These are phyloP conservation scores for Sordaria brevicollis DNA, from an alignment of 495 filamentous ascomycete genomes.

Conservation along the genomic window DNA sequence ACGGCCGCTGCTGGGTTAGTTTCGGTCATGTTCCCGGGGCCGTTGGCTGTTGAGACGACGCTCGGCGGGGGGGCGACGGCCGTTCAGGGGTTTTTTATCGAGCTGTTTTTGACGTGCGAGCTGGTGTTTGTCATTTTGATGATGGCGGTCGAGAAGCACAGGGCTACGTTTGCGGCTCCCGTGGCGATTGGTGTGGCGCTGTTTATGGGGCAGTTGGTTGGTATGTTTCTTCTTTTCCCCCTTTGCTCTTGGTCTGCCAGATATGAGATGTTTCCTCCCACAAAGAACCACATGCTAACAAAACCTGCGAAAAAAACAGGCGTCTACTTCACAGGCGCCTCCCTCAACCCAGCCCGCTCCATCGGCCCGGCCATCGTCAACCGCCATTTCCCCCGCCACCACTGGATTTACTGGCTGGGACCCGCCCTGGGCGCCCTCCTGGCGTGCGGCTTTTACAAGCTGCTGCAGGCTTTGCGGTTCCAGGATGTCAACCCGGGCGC, in stretches of 20 bases:
- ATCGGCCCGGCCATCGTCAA: conserved; percentile 50
- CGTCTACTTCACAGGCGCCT: conserved; percentile 50
- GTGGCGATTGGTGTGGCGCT: conserved; percentile 66
- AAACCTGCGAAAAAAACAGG: conserved; percentile 24
- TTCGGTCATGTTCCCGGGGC: conserved; percentile 50
- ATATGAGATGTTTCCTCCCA: no score
- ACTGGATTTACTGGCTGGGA: conserved; percentile 64
- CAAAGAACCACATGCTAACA: background rate
- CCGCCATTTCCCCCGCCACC: conserved; percentile 49
- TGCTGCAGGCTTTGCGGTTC: conserved; percentile 60
- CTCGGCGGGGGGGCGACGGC: conserved; percentile 46
- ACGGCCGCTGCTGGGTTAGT: conserved; percentile 51
- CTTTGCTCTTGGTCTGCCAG: background rate
- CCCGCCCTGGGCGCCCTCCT: conserved; percentile 47
- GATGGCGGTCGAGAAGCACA: conserved; percentile 74
- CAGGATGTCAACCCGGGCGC: conserved; percentile 56
- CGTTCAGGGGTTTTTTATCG: conserved; percentile 61
- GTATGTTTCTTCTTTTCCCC: conserved; percentile 23
- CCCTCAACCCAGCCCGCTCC: conserved; percentile 48
- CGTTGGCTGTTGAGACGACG: conserved; percentile 49
- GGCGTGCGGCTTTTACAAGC: conserved; percentile 55
- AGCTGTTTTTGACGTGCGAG: conserved; percentile 70
- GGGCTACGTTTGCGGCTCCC: conserved; percentile 67
- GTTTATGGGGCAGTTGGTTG: conserved; percentile 54
- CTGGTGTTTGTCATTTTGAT: conserved; percentile 74